Evolutionary conservation across 1,139 yeast genomes (phyloP).

Genomic region (Geotrichum siamense): DNA sequence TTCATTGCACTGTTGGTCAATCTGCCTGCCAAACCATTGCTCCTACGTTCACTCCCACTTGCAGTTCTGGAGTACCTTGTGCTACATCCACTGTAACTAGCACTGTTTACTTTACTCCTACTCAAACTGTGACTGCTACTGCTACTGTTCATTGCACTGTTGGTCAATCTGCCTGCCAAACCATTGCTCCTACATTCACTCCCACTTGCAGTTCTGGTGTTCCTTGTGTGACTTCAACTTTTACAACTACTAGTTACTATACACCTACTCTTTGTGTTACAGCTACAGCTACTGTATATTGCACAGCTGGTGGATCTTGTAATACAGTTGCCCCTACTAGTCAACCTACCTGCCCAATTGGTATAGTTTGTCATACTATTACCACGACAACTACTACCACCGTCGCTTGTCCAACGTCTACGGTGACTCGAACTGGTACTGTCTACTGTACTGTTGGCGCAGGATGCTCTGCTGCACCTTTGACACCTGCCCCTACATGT

Average conservation of each 20-base stretch:
- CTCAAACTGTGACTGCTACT: constrained; percentile 5
- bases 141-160: not conserved
- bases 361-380: not conserved
- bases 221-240: constrained; percentile 1
- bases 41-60: not conserved
- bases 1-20: not conserved
- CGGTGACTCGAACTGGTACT: not conserved
- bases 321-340: not conserved
- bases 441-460: not conserved
- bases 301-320: not conserved
- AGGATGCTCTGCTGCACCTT: not conserved
- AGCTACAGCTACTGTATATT: not conserved
- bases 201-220: not conserved
- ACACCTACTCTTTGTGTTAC: not conserved
- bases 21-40: not conserved
- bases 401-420: not conserved
- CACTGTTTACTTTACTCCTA: not conserved
- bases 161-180: constrained; percentile 3
- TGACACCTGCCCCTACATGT: not conserved
- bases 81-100: not conserved
- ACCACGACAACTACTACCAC: not conserved
- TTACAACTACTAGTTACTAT: not conserved
- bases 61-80: not conserved
- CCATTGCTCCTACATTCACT: not conserved
- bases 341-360: not conserved